Evolutionary conservation across 768 basidiomycete species (phyloP).

Genomic region (Russula dissimulans): DNA sequence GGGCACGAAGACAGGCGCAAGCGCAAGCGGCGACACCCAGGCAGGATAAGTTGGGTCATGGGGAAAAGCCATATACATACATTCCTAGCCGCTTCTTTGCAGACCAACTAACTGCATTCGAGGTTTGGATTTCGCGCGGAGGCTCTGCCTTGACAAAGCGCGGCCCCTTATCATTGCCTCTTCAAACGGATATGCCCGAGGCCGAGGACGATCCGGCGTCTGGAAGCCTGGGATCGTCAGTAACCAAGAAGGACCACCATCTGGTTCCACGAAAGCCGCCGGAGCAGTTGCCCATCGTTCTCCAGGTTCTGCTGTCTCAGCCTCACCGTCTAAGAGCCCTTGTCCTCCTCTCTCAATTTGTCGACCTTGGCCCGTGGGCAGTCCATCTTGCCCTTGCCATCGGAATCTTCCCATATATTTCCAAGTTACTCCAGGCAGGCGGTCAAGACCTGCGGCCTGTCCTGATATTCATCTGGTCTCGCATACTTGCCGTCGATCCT

Average conservation of each 20-base stretch:
- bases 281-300: constrained; percentile 93
- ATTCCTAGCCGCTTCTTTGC: constrained; percentile 87
- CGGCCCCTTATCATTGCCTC: constrained; percentile 66
- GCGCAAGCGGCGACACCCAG: constrained; percentile 8
- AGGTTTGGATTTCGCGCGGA: constrained; percentile 95
- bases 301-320: constrained; percentile 94
- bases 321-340: constrained; percentile 92
- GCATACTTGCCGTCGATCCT: constrained; percentile 93
- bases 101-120: constrained; percentile 93
- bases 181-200: constrained; percentile 27
- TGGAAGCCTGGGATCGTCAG: constrained; percentile 2
- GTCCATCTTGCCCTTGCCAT: constrained; percentile 93
- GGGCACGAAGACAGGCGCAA: constrained; percentile 24
- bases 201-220: constrained; percentile 26
- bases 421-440: constrained; percentile 90
- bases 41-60: constrained; percentile 13
- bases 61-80: constrained; percentile 57
- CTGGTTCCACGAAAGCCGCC: constrained; percentile 86
- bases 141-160: constrained; percentile 74
- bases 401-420: constrained; percentile 98
- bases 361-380: constrained; percentile 98
- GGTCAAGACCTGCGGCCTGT: constrained; percentile 95
- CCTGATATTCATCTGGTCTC: constrained; percentile 97
- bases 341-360: constrained; percentile 92
- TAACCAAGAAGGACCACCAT: constrained; percentile 29